A percentile compares a stretch with the other conserved stretches of the same genome.
These are phyloP conservation scores for Botrytis porri DNA, from an alignment of 2,329 filamentous ascomycete genomes.

Conservation along the genomic window DNA sequence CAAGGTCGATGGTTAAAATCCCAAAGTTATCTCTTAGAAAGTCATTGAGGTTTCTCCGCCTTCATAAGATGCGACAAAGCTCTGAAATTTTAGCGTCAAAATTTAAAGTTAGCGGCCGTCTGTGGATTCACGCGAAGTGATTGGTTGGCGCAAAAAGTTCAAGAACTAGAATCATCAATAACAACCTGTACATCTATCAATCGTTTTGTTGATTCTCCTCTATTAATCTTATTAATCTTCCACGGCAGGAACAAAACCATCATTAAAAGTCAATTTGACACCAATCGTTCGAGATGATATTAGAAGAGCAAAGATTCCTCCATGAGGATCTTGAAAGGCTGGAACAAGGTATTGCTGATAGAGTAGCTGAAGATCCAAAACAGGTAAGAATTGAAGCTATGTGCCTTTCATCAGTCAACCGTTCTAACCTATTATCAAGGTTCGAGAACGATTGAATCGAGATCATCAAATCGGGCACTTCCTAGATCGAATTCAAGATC, in stretches of 20 bases:
- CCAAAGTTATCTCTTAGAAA: background rate
- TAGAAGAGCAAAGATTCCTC: constrained; percentile 91
- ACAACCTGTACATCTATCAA: background rate
- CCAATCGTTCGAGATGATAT: constrained; percentile 55
- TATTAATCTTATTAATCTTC: background rate
- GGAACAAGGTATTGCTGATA: constrained; percentile 89
- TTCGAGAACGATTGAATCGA: constrained; percentile 81
- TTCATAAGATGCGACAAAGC: constrained; percentile 15
- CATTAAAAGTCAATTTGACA: background rate
- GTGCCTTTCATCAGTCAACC: background rate
- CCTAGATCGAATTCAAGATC: constrained; percentile 79
- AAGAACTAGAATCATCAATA: constrained; percentile 12
- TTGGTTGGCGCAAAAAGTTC: constrained; percentile 29
- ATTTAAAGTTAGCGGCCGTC: constrained; percentile 23
- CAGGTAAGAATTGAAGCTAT: constrained; percentile 55
- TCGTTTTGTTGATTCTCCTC: background rate
- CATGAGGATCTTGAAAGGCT: constrained; percentile 96
- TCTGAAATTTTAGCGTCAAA: constrained; percentile 24
- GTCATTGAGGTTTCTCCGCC: background rate
- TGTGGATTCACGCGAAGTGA: constrained; percentile 23
- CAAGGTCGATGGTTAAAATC: constrained; percentile 3
- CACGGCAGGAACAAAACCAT: background rate
- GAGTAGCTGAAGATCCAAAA: constrained; percentile 82
- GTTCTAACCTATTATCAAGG: constrained; percentile 48
- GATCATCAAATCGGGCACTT: constrained; percentile 91